phyloP scores from a whole-genome alignment of 2,329 filamentous ascomycete species.

The Chaetomium globosum region DNA sequence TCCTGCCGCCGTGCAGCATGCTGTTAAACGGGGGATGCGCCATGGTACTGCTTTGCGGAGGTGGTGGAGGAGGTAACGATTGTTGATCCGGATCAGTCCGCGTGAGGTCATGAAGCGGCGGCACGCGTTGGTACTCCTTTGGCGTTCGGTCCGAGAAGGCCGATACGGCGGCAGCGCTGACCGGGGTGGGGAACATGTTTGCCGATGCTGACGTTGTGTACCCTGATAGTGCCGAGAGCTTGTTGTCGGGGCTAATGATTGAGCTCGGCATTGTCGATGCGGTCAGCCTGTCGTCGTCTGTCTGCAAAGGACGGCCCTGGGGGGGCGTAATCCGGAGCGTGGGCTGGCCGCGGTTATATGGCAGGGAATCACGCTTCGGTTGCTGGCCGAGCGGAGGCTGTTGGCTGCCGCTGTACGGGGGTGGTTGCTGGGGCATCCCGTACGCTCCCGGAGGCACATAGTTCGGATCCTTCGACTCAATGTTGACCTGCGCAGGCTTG shows the following conservation, averaged over 20 bases:
- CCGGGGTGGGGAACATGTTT: slow-evolving; percentile 63
- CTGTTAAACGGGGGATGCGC: slow-evolving; percentile 63
- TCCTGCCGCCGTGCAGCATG: slow-evolving; percentile 54
- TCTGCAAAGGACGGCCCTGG: slow-evolving; percentile 57
- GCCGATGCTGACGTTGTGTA: slow-evolving; percentile 53
- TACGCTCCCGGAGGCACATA: slow-evolving; percentile 65
- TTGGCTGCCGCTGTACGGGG: slow-evolving; percentile 38
- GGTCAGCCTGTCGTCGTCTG: slow-evolving; percentile 62
- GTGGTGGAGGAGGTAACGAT: slow-evolving; percentile 33
- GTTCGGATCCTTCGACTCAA: slow-evolving; percentile 79
- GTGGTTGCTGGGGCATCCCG: slow-evolving; percentile 57
- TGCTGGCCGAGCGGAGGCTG: slow-evolving; percentile 41
- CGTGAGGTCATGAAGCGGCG: slow-evolving; percentile 62
- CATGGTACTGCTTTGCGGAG: slow-evolving; percentile 54
- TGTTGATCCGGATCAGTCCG: slow-evolving; percentile 58
- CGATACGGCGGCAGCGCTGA: slow-evolving; percentile 54
- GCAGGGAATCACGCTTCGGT: slow-evolving; percentile 59
- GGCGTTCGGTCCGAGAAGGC: slow-evolving; percentile 54
- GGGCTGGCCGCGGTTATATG: slow-evolving; percentile 62
- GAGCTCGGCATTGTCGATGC: slow-evolving; percentile 62
- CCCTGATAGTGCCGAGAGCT: slow-evolving; percentile 59
- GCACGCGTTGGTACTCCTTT: slow-evolving; percentile 62
- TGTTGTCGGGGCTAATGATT: slow-evolving; percentile 62
- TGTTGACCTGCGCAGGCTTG: slow-evolving; percentile 68
- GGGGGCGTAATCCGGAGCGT: slow-evolving; percentile 65